Conservation (phyloP, 1,284 basidiomycete species). For the Trametes hirsuta region DNA sequence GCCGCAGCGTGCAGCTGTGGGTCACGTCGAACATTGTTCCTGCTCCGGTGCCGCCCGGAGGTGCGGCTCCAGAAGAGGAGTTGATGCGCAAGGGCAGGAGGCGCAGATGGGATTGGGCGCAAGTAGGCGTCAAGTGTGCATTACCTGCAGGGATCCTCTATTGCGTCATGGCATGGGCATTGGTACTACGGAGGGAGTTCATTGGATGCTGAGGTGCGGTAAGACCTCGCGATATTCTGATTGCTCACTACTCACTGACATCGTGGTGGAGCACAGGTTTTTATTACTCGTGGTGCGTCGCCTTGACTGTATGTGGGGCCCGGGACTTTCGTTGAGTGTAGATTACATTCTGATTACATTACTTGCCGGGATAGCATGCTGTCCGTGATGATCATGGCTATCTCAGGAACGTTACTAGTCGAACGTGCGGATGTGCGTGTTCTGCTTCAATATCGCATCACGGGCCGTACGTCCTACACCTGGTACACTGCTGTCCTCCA, state of each 20-base stretch:
- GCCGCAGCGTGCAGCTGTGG: slow-evolving; percentile 79
- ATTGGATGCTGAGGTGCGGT: slow-evolving; percentile 38
- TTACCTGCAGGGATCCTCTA: slow-evolving; percentile 73
- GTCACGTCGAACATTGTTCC: slow-evolving; percentile 75
- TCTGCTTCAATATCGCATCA: neutral
- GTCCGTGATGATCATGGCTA: neutral
- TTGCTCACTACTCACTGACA: too few relatives aligned
- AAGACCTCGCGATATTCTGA: too few relatives aligned
- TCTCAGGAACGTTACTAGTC: neutral
- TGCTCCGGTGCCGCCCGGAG: slow-evolving; percentile 23
- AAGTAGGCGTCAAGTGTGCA: slow-evolving; percentile 66
- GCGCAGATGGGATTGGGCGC: slow-evolving; percentile 73
- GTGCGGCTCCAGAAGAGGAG: slow-evolving; percentile 35
- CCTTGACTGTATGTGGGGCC: neutral
- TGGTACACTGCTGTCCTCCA: neutral
- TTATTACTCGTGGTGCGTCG: neutral
- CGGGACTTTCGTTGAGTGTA: neutral
- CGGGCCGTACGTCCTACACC: neutral
- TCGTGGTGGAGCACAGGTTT: neutral
- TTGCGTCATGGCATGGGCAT: slow-evolving; percentile 80
- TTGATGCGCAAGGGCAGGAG: slow-evolving; percentile 52
- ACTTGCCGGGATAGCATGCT: neutral
- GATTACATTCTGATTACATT: slow-evolving; percentile 1
- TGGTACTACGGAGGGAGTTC: slow-evolving; percentile 46
- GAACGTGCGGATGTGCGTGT: too few relatives aligned